Conservation (phyloP, 441 rosid species). For the Syzygium malaccense region DNA sequence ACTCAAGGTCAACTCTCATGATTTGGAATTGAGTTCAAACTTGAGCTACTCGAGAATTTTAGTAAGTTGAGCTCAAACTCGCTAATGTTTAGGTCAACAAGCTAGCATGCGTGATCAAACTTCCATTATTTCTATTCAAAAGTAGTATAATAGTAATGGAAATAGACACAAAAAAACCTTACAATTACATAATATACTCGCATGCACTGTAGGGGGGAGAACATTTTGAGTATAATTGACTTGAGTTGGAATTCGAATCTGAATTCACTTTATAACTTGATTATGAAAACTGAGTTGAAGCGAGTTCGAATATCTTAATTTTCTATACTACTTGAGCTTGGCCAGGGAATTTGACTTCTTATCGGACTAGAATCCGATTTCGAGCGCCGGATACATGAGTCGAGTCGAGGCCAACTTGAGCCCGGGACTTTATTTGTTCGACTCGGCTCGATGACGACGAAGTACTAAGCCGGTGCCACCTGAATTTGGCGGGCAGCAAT, state of each 20-base stretch:
- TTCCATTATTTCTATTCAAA: background rate
- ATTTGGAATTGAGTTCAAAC: background rate
- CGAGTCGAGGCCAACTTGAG: background rate
- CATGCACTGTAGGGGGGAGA: background rate
- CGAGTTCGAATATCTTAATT: background rate
- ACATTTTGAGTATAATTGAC: background rate
- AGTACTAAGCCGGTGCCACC: background rate
- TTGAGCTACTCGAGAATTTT: background rate
- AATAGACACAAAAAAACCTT: background rate
- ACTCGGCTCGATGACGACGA: background rate
- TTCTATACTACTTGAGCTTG: background rate
- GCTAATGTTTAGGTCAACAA: accelerated
- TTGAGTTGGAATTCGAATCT: background rate
- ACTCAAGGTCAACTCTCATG: background rate
- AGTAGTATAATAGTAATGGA: background rate
- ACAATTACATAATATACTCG: background rate
- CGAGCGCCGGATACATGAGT: background rate
- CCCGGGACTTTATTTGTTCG: too few species aligned
- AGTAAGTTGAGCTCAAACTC: background rate
- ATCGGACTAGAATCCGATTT: background rate
- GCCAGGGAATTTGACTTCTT: background rate
- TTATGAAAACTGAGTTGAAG: background rate
- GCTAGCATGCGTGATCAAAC: background rate
- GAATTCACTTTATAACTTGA: background rate
- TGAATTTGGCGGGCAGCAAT: background rate